phyloP scores from a whole-genome alignment of 768 basidiomycete genomes.

The Amanita inopinata region DNA sequence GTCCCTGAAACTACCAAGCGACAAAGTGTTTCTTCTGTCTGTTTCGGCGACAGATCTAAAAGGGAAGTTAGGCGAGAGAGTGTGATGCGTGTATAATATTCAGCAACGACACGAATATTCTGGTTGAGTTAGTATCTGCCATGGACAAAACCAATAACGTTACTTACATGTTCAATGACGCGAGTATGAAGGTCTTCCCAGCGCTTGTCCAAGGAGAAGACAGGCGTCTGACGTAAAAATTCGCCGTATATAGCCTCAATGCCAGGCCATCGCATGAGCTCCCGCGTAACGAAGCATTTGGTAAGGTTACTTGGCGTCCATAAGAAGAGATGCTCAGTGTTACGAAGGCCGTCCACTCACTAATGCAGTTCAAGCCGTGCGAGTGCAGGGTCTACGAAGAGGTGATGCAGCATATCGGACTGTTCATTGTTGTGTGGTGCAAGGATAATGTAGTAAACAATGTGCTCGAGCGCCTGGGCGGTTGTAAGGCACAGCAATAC shows the following conservation, averaged over 20 bases:
- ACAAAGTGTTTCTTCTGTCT: slow-evolving; percentile 84
- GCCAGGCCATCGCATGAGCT: slow-evolving; percentile 96
- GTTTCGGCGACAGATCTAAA: slow-evolving; percentile 71
- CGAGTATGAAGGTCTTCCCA: slow-evolving; percentile 96
- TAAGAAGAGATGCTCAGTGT: slow-evolving; percentile 11
- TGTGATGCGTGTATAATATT: slow-evolving; percentile 93
- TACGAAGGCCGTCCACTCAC: slow-evolving; percentile 33
- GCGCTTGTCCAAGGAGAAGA: slow-evolving; percentile 69
- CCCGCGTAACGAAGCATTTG: slow-evolving; percentile 87
- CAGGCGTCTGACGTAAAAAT: slow-evolving; percentile 67
- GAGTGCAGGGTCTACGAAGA: slow-evolving; percentile 71
- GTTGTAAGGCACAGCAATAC: neutral
- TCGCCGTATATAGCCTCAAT: slow-evolving; percentile 84
- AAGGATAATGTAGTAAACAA: slow-evolving; percentile 89
- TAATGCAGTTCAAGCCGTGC: slow-evolving; percentile 76
- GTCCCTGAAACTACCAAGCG: slow-evolving; percentile 87
- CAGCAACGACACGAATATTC: slow-evolving; percentile 92
- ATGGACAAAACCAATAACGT: neutral
- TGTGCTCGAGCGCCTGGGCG: slow-evolving; percentile 80
- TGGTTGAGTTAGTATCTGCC: slow-evolving; percentile 23
- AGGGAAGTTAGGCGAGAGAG: slow-evolving; percentile 73
- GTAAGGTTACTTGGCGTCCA: slow-evolving; percentile 65
- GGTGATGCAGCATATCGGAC: slow-evolving; percentile 89
- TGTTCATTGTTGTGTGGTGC: slow-evolving; percentile 96
- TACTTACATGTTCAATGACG: slow-evolving; percentile 89